A percentile compares a stretch with the other conserved stretches of the same genome.
Evolutionary conservation across 2,329 filamentous ascomycete genomes (phyloP).

Genomic region (Paecilomyces sp.): DNA sequence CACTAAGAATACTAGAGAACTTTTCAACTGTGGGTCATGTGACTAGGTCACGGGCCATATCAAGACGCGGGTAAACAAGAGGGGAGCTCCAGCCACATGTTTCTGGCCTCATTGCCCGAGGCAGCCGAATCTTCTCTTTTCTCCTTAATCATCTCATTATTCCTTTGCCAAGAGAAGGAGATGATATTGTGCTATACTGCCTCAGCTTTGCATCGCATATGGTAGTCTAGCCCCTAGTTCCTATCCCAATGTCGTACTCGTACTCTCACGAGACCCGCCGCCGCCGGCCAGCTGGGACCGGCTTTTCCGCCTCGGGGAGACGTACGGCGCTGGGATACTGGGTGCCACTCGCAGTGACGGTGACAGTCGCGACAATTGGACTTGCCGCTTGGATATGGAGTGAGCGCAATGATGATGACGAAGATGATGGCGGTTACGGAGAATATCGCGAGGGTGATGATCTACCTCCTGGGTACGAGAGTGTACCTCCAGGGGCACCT

Average conservation of each 20-base stretch:
- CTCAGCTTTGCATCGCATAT: background rate
- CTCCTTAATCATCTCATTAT: conserved; percentile 9
- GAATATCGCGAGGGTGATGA: conserved; percentile 17
- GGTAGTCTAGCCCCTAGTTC: conserved; percentile 12
- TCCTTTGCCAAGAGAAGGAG: conserved; percentile 15
- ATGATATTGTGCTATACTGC: conserved; percentile 18
- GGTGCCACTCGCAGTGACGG: conserved; percentile 79
- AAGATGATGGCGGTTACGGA: conserved; percentile 53
- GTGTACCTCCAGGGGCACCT: background rate
- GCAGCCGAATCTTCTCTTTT: conserved; percentile 19
- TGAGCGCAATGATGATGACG: conserved; percentile 69
- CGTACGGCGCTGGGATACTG: conserved; percentile 59
- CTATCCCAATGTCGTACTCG: conserved; percentile 32
- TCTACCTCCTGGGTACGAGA: conserved; percentile 12
- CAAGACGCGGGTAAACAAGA: conserved; percentile 16
- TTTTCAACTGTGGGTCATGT: no score
- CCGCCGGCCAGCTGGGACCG: conserved; percentile 29
- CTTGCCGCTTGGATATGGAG: conserved; percentile 91
- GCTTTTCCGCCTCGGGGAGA: conserved; percentile 35
- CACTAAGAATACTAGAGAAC: no score
- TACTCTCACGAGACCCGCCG: conserved; percentile 30
- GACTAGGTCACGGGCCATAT: no score
- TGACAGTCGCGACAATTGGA: conserved; percentile 79
- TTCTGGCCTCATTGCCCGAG: conserved; percentile 26
- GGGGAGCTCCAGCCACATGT: conserved; percentile 33